A percentile compares a stretch with the other conserved stretches of the same genome.
Evolutionary conservation across 1,139 yeast species (phyloP).

Genomic region (Geotrichum histeridarum): DNA sequence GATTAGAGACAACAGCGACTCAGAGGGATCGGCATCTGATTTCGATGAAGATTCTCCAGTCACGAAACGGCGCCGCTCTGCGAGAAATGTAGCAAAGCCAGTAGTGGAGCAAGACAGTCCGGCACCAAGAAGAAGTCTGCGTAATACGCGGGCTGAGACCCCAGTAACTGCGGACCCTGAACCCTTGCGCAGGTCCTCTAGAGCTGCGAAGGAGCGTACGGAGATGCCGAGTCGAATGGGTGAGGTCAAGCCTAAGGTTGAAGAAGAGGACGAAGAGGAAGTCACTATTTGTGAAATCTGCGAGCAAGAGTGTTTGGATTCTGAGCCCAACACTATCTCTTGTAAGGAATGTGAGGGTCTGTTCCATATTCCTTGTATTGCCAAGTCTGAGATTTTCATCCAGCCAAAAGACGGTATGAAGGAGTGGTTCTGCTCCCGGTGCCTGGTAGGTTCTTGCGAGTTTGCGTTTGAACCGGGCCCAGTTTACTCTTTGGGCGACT

Average conservation of each 20-base stretch:
- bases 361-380: conserved; percentile 15
- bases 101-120: not conserved
- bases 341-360: conserved; percentile 17
- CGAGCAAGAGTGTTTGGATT: conserved; percentile 11
- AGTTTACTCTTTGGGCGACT: conserved; percentile 55
- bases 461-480: conserved; percentile 82
- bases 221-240: not conserved
- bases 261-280: conserved; percentile 16
- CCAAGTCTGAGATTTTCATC: conserved; percentile 11
- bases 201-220: not conserved
- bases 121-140: not conserved
- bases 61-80: not conserved
- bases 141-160: not conserved
- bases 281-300: conserved; percentile 18
- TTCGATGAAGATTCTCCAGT: conserved; percentile 5
- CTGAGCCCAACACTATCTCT: not conserved
- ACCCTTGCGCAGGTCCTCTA: not conserved
- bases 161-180: not conserved
- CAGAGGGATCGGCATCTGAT: not conserved
- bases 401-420: not conserved
- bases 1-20: conserved; percentile 2
- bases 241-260: not conserved
- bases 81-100: not conserved
- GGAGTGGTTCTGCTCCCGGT: conserved; percentile 76
- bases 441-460: conserved; percentile 81